These are phyloP conservation scores for Pelargonium myrrhifolium DNA, from an alignment of 441 rosid genomes.

Conservation along the genomic window DNA sequence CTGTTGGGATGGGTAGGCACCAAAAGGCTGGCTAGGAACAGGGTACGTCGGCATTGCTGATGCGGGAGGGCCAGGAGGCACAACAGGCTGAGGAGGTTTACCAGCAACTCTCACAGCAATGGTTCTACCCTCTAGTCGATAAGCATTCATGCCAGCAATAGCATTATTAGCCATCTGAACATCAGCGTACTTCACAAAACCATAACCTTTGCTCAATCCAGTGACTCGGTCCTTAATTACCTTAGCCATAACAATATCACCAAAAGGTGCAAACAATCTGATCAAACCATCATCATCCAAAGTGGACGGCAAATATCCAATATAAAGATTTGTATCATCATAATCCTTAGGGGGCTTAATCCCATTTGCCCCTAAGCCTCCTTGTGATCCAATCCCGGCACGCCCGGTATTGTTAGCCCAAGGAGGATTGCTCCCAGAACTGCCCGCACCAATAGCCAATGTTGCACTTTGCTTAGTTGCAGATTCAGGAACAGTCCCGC, in stretches of 20 bases:
- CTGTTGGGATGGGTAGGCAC: constrained; percentile 75
- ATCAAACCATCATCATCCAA: constrained; percentile 85
- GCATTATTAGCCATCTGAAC: constrained; percentile 84
- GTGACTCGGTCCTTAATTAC: constrained; percentile 76
- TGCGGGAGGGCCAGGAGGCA: constrained; percentile 66
- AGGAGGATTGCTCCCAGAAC: constrained; percentile 73
- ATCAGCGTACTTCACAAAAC: constrained; percentile 83
- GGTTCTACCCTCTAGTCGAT: constrained; percentile 65
- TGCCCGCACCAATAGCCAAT: constrained; percentile 61
- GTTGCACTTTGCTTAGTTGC: constrained; percentile 57
- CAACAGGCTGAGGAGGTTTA: constrained; percentile 72
- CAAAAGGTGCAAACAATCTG: constrained; percentile 65
- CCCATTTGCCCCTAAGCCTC: constrained; percentile 61
- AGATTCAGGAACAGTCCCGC: constrained; percentile 86
- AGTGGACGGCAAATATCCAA: constrained; percentile 83
- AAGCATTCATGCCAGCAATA: constrained; percentile 73
- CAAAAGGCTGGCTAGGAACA: constrained; percentile 48
- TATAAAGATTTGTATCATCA: constrained; percentile 83
- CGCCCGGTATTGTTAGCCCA: constrained; percentile 62
- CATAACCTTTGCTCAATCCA: constrained; percentile 82
- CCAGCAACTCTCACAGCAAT: constrained; percentile 96
- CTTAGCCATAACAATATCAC: constrained; percentile 93
- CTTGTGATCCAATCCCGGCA: constrained; percentile 51
- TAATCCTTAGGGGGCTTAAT: constrained; percentile 59
- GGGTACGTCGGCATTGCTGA: constrained; percentile 53